Evolutionary conservation across 345 rosid species (phyloP), one percentile per base, ranked within the genome.

Genomic region (Euclidium syriacum): DNA sequence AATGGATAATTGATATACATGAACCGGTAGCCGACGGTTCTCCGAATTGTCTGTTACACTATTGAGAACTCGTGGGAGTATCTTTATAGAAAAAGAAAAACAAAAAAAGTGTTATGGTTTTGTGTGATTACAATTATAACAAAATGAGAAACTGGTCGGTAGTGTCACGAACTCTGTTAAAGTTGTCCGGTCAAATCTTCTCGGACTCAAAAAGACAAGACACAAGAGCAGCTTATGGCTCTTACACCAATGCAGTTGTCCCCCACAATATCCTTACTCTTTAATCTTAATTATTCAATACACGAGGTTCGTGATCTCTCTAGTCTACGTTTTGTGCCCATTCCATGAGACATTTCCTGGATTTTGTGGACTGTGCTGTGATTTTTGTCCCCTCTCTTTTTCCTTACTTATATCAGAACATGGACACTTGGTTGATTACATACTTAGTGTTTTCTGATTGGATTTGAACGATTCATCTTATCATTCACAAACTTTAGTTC

Each of bases 171-270:
- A 50, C 47, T 60, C 47, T 41, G 66, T 51, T 50, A 68, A 68
- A 68, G 67, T 24, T 59, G 67, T 51, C 39, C 46, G 27, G 61
- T 59, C 58, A 67, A 58, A 67, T 67, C 72, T 49, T 58, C 67
- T 59, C 5, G 23, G 20, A 51, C 61, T 41, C 47, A 59, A 59
- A 51, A 68, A 51, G 67, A 68, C 54, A 59, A 34, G 67, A 59
- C 73, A 68, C 11, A 68, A 41, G 35, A 41, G 38, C 67, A 41
- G 60, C 67, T 59, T 51, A 17, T 42, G 38, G 38, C 67, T 51
- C 73, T 41, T 41, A 33, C 10, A 40, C 27, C 73, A n/a, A 68
- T 51, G 66, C 40, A 68, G 10, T 36, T 68, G 73, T 68, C 60
- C 18, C 33, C 65, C 52, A 65, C 18, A 17, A 7, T 43, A 54